Percentiles rank a stretch among this genome's conserved stretches.
These are phyloP conservation scores for Camellia sinensis DNA, from an alignment of 148 eudicot genomes.

Conservation along the genomic window DNA sequence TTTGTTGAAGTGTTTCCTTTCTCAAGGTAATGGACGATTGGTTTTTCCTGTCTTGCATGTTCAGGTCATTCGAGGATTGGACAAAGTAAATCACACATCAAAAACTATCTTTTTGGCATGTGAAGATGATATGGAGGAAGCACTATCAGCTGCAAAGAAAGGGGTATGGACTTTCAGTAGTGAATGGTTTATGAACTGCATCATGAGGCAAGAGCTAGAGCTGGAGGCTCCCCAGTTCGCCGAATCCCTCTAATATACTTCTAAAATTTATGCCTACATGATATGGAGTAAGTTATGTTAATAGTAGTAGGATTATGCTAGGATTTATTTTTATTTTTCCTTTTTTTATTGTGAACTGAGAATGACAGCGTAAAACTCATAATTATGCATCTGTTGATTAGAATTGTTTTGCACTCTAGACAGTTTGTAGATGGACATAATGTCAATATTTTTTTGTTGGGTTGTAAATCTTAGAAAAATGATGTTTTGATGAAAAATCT, in stretches of 20 bases:
- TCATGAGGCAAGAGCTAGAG: conserved; percentile 90
- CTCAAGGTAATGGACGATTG: not conserved
- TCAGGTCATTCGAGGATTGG: conserved; percentile 52
- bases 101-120: conserved; percentile 64
- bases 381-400: not conserved
- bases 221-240: conserved; percentile 89
- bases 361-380: not conserved
- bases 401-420: not conserved
- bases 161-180: conserved; percentile 65
- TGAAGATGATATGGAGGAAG: conserved; percentile 90
- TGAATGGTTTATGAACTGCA: conserved; percentile 88
- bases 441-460: too few species aligned
- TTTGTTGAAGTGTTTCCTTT: not conserved
- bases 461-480: too few species aligned
- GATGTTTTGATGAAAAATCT: too few species aligned
- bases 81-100: conserved; percentile 37
- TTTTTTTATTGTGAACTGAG: not conserved
- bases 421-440: not conserved
- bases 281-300: not conserved
- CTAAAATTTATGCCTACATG: not conserved
- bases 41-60: not conserved
- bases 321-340: too few species aligned
- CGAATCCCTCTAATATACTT: conserved; percentile 57
- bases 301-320: not conserved
- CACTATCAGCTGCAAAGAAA: conserved; percentile 54